Evolutionary conservation across 139 green algal genomes (phyloP).

Genomic region (Micractinium sp.): DNA sequence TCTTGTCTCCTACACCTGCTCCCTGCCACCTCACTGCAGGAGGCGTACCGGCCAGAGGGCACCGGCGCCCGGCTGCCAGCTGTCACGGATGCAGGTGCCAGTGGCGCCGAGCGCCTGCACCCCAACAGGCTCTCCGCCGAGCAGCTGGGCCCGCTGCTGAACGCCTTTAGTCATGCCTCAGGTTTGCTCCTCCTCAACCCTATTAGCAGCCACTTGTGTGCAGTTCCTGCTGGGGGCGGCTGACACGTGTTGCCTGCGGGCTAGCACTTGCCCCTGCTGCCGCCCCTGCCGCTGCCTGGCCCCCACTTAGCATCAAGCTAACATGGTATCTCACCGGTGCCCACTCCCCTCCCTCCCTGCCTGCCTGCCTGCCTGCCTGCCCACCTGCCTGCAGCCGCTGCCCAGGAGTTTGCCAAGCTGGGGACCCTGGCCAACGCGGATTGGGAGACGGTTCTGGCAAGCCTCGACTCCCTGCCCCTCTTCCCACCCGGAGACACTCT

Average conservation of each 20-base stretch:
- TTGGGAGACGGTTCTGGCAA: background rate
- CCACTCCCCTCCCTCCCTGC: background rate
- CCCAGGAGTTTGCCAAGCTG: constrained; percentile 4
- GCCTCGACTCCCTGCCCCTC: background rate
- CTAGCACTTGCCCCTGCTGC: too few species aligned
- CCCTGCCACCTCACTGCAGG: background rate
- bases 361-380: background rate
- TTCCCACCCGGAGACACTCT: too few species aligned
- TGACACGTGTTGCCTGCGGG: background rate
- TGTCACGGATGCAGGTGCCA: background rate
- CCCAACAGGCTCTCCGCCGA: background rate
- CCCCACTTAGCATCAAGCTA: background rate
- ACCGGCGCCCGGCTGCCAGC: background rate
- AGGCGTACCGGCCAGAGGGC: background rate
- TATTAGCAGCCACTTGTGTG: background rate
- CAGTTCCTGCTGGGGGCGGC: background rate
- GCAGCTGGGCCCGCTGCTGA: background rate
- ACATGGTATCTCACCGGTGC: background rate
- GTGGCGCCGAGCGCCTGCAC: background rate
- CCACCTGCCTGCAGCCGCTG: background rate
- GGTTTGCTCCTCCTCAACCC: background rate
- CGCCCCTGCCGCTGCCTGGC: background rate
- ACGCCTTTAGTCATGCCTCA: background rate
- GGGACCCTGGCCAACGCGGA: background rate
- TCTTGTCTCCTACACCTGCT: too few species aligned